Evolutionary conservation across 2,329 filamentous ascomycete genomes (phyloP).

Genomic region (Drechslerella dactyloides): DNA sequence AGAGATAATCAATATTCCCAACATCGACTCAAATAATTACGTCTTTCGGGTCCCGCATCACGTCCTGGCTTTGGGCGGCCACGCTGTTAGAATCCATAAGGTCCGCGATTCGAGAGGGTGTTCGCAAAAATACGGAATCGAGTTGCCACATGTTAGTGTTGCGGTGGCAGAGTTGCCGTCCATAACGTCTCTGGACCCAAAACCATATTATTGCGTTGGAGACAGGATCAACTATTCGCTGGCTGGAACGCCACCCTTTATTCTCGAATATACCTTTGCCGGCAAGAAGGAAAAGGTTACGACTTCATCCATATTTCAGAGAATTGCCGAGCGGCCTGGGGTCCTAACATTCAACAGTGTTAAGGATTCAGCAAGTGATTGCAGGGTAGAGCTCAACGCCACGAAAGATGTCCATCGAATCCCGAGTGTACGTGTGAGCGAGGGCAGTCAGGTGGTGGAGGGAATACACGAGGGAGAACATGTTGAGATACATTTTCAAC

Average conservation of each 20-base stretch:
- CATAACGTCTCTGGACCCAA: constrained; percentile 80
- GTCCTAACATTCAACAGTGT: constrained; percentile 85
- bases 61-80: constrained; percentile 84
- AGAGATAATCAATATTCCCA: constrained; percentile 79
- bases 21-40: constrained; percentile 76
- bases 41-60: constrained; percentile 83
- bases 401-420: constrained; percentile 87
- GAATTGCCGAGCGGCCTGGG: constrained; percentile 89
- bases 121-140: constrained; percentile 74
- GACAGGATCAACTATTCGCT: constrained; percentile 92
- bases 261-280: constrained; percentile 89
- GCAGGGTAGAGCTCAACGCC: constrained; percentile 78
- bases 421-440: constrained; percentile 87
- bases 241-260: constrained; percentile 88
- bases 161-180: constrained; percentile 91
- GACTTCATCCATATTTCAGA: constrained; percentile 82
- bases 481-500: constrained; percentile 91
- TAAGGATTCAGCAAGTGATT: constrained; percentile 86
- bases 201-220: constrained; percentile 90
- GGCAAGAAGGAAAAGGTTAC: constrained; percentile 78
- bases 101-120: constrained; percentile 88
- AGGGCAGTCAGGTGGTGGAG: constrained; percentile 77
- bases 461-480: constrained; percentile 97
- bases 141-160: constrained; percentile 80
- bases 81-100: constrained; percentile 85